Base-by-base conservation (phyloP, 148 eudicot species). In the Chenopodium album region DNA sequence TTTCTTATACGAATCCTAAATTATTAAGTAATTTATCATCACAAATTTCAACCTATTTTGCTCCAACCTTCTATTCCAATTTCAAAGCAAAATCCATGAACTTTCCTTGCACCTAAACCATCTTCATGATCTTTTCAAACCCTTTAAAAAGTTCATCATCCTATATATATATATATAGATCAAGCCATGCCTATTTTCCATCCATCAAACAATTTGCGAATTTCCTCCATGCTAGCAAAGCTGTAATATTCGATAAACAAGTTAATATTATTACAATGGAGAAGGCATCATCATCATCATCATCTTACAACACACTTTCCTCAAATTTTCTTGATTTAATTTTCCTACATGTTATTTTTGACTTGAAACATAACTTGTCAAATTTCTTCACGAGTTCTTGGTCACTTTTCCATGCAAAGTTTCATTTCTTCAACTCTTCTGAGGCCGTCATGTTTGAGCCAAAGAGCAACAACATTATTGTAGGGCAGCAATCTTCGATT, bases 81-180 rank as follows among this genome's bases (percentile, higher is more conserved):
- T 82, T 44, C 76, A 28, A 23, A 29, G 80, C 46, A 77, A 3
- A 48, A 47, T 23, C 80, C 41, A 56, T 77, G 84, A 69, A 82
- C 60, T 26, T 76, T 76, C 84, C 67, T 60, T 0, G 4, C 7
- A 17, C 26, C 28, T 78, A 50, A 11, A 7, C 10, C 48, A 10
- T 60, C 60, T 2, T 2, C 5, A 34, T n/a, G 60, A 73, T 7
- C 46, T 48, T 48, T 46, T 23, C 7, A 8, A 73, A 48, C 28
- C 28, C 14, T 73, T 73, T 50, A 50, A 50, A 50, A 2, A 2
- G 54, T 50, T 11, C 54, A 2, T 50, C 2, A 2, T 50, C 3
- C 16, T 50, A 48, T 12, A 48, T 2, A 48, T 28, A 28, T 28
- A 3, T 32, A 32, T 32, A 0, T 32, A 50, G 12, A 8, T 3